Base-by-base conservation (phyloP, 768 basidiomycete genomes). In the Kondoa subrosea region DNA sequence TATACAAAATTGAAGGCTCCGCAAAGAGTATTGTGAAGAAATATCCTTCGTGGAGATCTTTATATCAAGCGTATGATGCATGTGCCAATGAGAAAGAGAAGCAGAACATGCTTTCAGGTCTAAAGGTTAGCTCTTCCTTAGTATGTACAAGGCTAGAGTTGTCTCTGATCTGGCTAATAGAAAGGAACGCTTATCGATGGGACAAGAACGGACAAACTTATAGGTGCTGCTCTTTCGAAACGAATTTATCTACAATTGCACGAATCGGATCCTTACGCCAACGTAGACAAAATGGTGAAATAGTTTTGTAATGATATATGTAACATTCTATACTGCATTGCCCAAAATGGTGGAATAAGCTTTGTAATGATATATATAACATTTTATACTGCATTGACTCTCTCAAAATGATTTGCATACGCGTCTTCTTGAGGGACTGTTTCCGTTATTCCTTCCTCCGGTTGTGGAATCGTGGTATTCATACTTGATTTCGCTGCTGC, bases 61-160 rank as follows among this genome's bases (percentile, higher is more conserved):
- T 63, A 12, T 63, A 63, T n/a, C 29, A 63, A n/a, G 61, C 61
- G 17, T 63, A 63, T n/a, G 26, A 29, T 27, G 26, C 15, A 4
- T 33, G 15, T 27, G 29, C n/a, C n/a, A 63, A 17, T 15, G 30
- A 30, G 4, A 17, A 27, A 31, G 3, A 3, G 15, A 3, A 32
- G 3, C 61, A 32, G 26, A 63, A 32, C 30, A 63, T 63, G 61
- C 61, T 63, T n/a, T 21, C 34, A 3, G 61, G 61, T 17, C 61
- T 63, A 3, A 33, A 63, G 61, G 58, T 25, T 8, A 25, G 58
- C 25, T 56, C 56, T 56, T 25, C 56, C 56, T 56, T 59, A 12
- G 21, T 12, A 25, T 59, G 58, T 59, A 8, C 29, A 12, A 50
- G 40, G 8, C 12, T 8, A 8, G 40, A 50, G 40, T 8, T 21